phyloP scores from a whole-genome alignment of 805 yeast species.

The Sugiyamaella boreocaroliniensis region DNA sequence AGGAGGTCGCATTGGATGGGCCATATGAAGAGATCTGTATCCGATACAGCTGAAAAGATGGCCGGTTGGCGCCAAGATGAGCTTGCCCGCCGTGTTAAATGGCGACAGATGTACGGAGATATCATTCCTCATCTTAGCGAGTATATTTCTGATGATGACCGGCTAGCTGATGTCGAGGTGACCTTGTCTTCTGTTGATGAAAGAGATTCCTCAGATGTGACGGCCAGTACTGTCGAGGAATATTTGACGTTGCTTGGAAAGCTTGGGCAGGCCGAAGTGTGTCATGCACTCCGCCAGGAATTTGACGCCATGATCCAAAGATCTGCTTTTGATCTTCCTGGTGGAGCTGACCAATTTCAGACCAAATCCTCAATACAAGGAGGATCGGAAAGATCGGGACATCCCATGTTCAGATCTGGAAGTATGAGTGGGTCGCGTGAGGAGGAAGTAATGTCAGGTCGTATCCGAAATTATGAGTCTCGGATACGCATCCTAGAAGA shows the following conservation, averaged over 20 bases:
- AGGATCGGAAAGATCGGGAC: background rate
- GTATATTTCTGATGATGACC: background rate
- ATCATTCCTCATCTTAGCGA: constrained; percentile 1
- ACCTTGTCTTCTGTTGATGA: constrained; percentile 9
- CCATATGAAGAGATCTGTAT: constrained; percentile 16
- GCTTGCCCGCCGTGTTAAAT: constrained; percentile 45
- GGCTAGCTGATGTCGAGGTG: constrained; percentile 18
- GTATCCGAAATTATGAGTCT: constrained; percentile 56
- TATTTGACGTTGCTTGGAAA: constrained; percentile 21
- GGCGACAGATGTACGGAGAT: constrained; percentile 57
- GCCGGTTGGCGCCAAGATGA: constrained; percentile 54
- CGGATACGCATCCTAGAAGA: constrained; percentile 74
- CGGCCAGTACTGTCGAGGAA: constrained; percentile 14
- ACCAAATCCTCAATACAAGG: background rate
- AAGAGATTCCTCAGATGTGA: constrained; percentile 6
- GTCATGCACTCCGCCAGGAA: constrained; percentile 25
- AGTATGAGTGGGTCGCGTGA: background rate
- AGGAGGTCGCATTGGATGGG: constrained; percentile 30
- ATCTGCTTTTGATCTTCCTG: constrained; percentile 4
- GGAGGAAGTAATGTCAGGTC: constrained; percentile 3
- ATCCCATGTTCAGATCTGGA: background rate
- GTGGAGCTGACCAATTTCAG: background rate
- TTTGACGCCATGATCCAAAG: constrained; percentile 26
- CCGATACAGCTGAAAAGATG: constrained; percentile 44
- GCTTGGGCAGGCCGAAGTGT: constrained; percentile 22